Evolutionary conservation across 2,329 filamentous ascomycete genomes (phyloP), one percentile per base, ranked within the genome.

Genomic region (Neofusicoccum umdonicola): DNA sequence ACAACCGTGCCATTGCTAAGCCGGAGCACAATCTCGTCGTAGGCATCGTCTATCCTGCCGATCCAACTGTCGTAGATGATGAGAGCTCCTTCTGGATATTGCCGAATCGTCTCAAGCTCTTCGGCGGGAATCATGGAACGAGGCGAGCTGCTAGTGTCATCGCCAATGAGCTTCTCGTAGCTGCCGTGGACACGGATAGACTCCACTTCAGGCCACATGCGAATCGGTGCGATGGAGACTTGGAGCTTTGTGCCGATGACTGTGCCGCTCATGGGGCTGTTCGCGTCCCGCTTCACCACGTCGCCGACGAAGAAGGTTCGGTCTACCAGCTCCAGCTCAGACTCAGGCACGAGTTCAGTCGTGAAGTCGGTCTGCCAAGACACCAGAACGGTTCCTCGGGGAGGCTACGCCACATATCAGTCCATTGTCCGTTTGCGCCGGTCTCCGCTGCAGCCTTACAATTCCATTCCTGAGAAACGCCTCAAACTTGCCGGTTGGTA

Each of bases 51-150:
- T 4, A 88, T 79, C 11, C 81, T 73, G 1, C 86, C 86, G 3
- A 88, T 71, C 83, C 85, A 87, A 67, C 84, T 80, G 17, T 81
- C 76, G 70, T 83, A 85, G 12, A 87, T 76, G 22, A 87, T 77
- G 37, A 84, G 76, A 61, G 85, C 82, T 4, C 83, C 83, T 66
- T 82, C 80, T 5, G 76, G 70, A 66, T 80, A 82, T 54, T 82
- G 74, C 66, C 82, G 77, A 12, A 79, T 77, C 63, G 77, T 76
- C 63, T 74, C 72, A 6, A 85, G 72, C 65, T 85, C 83, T 58
- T 77, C 73, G 3, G 79, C 73, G 3, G 80, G 77, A 2, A 84
- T 74, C 58, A 77, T 69, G 15, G 48, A 37, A 31, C 76, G 71
- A 64, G 75, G 73, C 63, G 67, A 69, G 17, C 31, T 35, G 15